phyloP scores from a whole-genome alignment of 352 stramenopile genomes.

The Phytophthora crassamura region DNA sequence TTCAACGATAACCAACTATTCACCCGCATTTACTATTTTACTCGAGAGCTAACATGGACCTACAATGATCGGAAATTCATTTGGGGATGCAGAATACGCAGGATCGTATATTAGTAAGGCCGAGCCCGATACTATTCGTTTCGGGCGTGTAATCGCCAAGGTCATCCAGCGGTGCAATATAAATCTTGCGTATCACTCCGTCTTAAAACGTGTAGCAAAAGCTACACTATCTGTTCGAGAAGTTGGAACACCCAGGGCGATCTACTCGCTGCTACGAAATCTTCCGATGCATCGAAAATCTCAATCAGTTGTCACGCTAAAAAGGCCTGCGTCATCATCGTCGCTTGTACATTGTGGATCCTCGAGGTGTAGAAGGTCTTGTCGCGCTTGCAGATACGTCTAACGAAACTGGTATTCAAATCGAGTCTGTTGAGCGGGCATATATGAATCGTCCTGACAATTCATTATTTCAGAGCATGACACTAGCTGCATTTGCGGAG shows the following conservation, averaged over 20 bases:
- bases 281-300: conserved; percentile 18
- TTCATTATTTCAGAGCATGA: conserved; percentile 6
- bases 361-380: neutral
- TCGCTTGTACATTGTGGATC: conserved; percentile 14
- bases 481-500: conserved; percentile 14
- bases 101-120: too few relatives aligned
- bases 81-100: too few relatives aligned
- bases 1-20: too few relatives aligned
- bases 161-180: too few relatives aligned
- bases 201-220: too few relatives aligned
- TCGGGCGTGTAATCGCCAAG: too few relatives aligned
- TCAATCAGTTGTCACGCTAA: neutral
- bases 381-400: neutral
- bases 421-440: conserved; percentile 7
- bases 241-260: too few relatives aligned
- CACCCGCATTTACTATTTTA: too few relatives aligned
- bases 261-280: conserved; percentile 1
- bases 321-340: conserved; percentile 6
- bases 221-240: neutral
- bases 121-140: too few relatives aligned
- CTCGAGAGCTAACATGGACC: too few relatives aligned
- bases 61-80: too few relatives aligned
- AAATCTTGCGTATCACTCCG: too few relatives aligned
- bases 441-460: neutral
- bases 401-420: neutral